Evolutionary conservation across 2,329 filamentous ascomycete species (phyloP).

Genomic region (Alternaria infectoria): DNA sequence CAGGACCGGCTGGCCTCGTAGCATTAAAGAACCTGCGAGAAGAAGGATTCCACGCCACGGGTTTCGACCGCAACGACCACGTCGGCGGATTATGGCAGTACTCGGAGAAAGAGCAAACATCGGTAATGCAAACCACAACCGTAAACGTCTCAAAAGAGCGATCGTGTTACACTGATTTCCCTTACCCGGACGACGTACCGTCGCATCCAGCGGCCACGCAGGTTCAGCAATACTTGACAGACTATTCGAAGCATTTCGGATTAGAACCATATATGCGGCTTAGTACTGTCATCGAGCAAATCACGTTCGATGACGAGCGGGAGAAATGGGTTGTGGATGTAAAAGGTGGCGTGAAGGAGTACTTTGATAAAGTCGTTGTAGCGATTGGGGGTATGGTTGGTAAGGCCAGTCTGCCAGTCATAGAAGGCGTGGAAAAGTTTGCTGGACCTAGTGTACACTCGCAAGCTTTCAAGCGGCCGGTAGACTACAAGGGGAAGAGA

Average conservation of each 20-base stretch:
- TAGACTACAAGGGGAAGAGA: slow-evolving; percentile 17
- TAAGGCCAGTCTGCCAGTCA: slow-evolving; percentile 19
- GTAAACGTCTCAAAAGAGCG: slow-evolving; percentile 32
- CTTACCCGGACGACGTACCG: slow-evolving; percentile 17
- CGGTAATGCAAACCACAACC: slow-evolving; percentile 25
- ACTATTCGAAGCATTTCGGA: slow-evolving; percentile 25
- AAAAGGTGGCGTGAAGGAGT: slow-evolving; percentile 2
- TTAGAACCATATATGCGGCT: slow-evolving; percentile 21
- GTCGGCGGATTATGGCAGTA: slow-evolving; percentile 33
- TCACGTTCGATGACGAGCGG: slow-evolving; percentile 16
- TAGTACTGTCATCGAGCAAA: slow-evolving; percentile 11
- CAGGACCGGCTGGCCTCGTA: slow-evolving; percentile 21
- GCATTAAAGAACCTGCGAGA: slow-evolving; percentile 27
- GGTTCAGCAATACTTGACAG: slow-evolving; percentile 27
- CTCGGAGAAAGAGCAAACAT: slow-evolving; percentile 26
- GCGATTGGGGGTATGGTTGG: slow-evolving; percentile 27
- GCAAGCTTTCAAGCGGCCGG: slow-evolving; percentile 20
- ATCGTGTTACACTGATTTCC: slow-evolving; percentile 32
- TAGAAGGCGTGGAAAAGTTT: slow-evolving; percentile 27
- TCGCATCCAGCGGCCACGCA: slow-evolving; percentile 27
- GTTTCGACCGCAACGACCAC: slow-evolving; percentile 28
- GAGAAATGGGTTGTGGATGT: slow-evolving; percentile 23
- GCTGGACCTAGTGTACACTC: slow-evolving; percentile 18
- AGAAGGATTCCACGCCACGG: slow-evolving; percentile 27
- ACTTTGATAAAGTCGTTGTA: slow-evolving; percentile 30